These are phyloP conservation scores for Retiboletus flavoniger DNA, from an alignment of 1,284 basidiomycete species.

Conservation along the genomic window DNA sequence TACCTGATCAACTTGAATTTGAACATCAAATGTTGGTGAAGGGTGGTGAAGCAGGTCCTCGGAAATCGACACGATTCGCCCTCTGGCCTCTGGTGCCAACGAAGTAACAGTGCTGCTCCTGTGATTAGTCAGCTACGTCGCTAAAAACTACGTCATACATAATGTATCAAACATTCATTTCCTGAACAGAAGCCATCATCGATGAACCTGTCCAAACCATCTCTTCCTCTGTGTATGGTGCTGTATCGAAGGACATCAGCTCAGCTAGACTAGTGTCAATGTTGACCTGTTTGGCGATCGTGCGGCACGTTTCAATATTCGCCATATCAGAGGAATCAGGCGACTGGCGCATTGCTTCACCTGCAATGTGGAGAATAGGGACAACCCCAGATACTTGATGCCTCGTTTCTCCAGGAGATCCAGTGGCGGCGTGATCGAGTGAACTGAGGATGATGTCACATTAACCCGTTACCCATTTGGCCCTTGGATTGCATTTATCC, in stretches of 20 bases:
- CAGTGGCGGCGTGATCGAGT: slow-evolving; percentile 4
- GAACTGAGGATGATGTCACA: slow-evolving; percentile 3
- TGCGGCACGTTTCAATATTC: no score
- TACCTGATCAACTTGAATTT: neutral
- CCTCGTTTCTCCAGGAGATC: slow-evolving; percentile 14
- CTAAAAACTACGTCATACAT: neutral
- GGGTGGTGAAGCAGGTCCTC: neutral
- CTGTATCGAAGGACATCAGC: neutral
- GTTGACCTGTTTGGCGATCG: no score
- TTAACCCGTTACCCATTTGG: neutral
- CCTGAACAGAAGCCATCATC: no score
- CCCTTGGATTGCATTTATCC: neutral
- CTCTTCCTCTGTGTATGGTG: no score
- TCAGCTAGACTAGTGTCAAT: neutral
- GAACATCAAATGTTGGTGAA: neutral
- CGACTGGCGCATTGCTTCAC: neutral
- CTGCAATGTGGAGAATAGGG: neutral
- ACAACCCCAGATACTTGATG: neutral
- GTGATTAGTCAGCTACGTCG: neutral
- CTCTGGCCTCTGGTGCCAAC: neutral
- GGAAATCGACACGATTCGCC: neutral
- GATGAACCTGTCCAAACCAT: no score
- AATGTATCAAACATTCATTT: neutral
- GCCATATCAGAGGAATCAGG: neutral
- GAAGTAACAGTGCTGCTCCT: no score